phyloP scores from a whole-genome alignment of 192 early-diverging fungal genomes.

The Coemansia javaensis region DNA sequence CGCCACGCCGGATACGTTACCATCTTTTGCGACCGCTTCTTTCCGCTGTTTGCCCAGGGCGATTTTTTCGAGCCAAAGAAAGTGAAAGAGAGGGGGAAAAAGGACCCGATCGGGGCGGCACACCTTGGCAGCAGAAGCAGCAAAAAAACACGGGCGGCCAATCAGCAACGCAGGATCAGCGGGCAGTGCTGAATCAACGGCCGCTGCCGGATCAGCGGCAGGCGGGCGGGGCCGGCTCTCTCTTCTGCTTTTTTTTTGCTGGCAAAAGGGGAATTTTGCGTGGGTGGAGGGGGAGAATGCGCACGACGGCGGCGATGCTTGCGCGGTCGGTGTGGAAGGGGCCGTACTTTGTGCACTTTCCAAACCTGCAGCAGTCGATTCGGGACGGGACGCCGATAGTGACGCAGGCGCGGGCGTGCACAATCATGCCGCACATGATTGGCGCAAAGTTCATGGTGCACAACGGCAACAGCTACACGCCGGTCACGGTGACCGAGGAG shows the following conservation, averaged over 20 bases:
- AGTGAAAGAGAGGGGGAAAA: conserved; percentile 4
- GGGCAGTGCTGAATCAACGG: no score
- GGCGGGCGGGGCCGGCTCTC: background rate
- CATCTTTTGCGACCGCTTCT: background rate
- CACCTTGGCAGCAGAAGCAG: background rate
- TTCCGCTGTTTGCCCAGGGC: background rate
- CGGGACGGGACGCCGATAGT: conserved; percentile 60
- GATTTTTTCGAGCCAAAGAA: no score
- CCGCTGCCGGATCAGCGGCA: background rate
- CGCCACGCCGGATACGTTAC: conserved; percentile 1
- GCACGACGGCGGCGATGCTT: conserved; percentile 9
- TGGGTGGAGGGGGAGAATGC: conserved; percentile 11
- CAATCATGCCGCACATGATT: conserved; percentile 86
- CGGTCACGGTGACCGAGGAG: conserved; percentile 79
- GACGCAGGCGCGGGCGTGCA: conserved; percentile 75
- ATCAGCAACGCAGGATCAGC: background rate
- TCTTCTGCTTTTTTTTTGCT: background rate
- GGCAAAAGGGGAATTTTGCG: background rate
- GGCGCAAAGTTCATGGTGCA: conserved; percentile 86
- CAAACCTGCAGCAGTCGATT: conserved; percentile 59
- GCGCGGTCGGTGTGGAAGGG: conserved; percentile 70
- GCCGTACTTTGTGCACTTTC: conserved; percentile 52
- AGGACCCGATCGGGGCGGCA: background rate
- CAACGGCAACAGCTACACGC: conserved; percentile 87
- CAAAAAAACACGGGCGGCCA: background rate